phyloP scores from a whole-genome alignment of 768 basidiomycete genomes.

The Flagelloscypha sp. region DNA sequence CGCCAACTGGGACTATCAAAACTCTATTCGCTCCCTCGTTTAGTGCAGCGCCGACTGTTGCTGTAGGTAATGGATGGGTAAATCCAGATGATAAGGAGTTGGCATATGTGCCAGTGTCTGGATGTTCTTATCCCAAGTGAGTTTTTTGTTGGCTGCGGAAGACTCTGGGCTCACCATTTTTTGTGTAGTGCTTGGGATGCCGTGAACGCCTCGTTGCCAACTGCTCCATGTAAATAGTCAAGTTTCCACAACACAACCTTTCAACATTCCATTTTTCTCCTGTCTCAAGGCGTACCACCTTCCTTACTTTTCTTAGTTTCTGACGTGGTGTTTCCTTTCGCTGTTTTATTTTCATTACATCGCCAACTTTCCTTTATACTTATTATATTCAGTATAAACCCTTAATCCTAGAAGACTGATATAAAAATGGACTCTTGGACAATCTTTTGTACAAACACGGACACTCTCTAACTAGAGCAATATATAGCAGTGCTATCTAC shows the following conservation, averaged over 20 bases:
- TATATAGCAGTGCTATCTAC: too few species aligned
- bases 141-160: conserved; percentile 10
- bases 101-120: conserved; percentile 51
- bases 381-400: too few species aligned
- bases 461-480: too few species aligned
- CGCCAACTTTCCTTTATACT: too few species aligned
- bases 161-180: conserved; percentile 3
- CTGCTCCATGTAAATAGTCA: conserved; percentile 27
- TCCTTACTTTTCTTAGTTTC: too few species aligned
- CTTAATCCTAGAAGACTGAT: too few species aligned
- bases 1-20: conserved; percentile 55
- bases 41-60: conserved; percentile 42
- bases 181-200: conserved; percentile 48
- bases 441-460: too few species aligned
- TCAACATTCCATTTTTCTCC: too few species aligned
- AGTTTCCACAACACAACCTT: background rate
- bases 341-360: too few species aligned
- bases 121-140: conserved; percentile 57
- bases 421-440: too few species aligned
- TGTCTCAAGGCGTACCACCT: too few species aligned
- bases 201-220: conserved; percentile 38
- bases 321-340: too few species aligned
- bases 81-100: conserved; percentile 54
- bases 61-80: conserved; percentile 69
- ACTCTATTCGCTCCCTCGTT: conserved; percentile 59